A percentile compares a stretch with the other conserved stretches of the same genome.
Evolutionary conservation across 192 early-diverging fungal species (phyloP).

Genomic region (Backusella morwellensis): DNA sequence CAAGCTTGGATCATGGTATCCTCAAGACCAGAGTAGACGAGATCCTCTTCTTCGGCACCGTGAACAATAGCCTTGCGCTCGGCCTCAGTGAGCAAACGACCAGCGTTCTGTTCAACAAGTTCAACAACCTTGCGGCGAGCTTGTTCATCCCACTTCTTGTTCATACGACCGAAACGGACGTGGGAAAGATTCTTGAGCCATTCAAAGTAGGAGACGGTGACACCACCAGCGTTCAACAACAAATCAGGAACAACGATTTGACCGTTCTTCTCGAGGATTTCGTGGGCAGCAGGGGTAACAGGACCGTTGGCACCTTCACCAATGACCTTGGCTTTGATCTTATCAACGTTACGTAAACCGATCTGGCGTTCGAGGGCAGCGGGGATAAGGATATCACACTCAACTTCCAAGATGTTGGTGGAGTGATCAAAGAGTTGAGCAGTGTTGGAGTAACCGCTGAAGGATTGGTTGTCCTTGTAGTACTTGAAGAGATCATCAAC

Average conservation of each 20-base stretch:
- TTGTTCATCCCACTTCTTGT: conserved; percentile 78
- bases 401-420: conserved; percentile 60
- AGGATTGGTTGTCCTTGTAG: conserved; percentile 61
- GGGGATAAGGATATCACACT: conserved; percentile 82
- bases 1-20: conserved; percentile 86
- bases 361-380: conserved; percentile 83
- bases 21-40: conserved; percentile 83
- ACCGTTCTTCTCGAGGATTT: conserved; percentile 58
- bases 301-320: conserved; percentile 86
- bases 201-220: conserved; percentile 80
- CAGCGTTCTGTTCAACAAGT: conserved; percentile 75
- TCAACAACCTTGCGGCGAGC: conserved; percentile 67
- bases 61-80: conserved; percentile 77
- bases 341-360: conserved; percentile 66
- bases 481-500: conserved; percentile 65
- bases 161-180: conserved; percentile 84
- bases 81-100: conserved; percentile 65
- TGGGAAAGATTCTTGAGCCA: conserved; percentile 88
- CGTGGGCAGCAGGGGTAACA: conserved; percentile 70
- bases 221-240: conserved; percentile 79
- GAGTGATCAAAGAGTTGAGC: conserved; percentile 59
- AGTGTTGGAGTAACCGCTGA: conserved; percentile 59
- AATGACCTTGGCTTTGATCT: conserved; percentile 76
- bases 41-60: conserved; percentile 82
- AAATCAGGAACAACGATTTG: conserved; percentile 72